Evolutionary conservation across 257 asterid species (phyloP), one percentile per base, ranked within the genome.

Genomic region (Salvia miltiorrhiza): DNA sequence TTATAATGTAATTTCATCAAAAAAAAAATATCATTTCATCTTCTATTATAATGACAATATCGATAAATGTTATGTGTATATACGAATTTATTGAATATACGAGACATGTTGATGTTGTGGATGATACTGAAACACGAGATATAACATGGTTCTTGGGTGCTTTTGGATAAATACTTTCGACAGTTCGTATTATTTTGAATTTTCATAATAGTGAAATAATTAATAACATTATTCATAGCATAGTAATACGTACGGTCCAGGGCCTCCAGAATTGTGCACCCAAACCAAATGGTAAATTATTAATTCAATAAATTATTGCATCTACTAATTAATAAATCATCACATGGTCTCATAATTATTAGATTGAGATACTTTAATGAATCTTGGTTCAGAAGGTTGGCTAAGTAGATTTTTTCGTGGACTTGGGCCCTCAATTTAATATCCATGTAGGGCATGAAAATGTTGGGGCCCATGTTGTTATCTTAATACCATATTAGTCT

Each of bases 391-490:
- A 70, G 44, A 57, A 24, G 56, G 60, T 28, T 26, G 67, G 32
- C 10, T 32, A 2, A 7, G 11, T 69, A 55, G 44, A 23, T 23
- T 10, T 67, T 39, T 45, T 57, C 12, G 7, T 11, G 61, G 67
- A 4, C 3, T 62, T 70, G 67, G 75, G 75, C 69, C 68, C 75
- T 19, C 26, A 17, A 56, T 57, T 47, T 32, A 70, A 60, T 48
- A 48, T 54, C 40, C 10, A 12, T 48, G 63, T 23, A 37, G 69
- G 43, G 32, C 21, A 71, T 39, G 5, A 23, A n/a, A n/a, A 71
- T 49, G 17, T 23, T 49, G 70, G 70, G 70, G 11, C 62, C 33
- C 50, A 35, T 30, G 0, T 2, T 1, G 0, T 39, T 33, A 9
- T 26, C 9, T 3, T 47, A 65, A 7, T 30, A 11, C 0, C 1